Base-by-base conservation (phyloP, 257 asterid species). In the Nicotiana undulata region DNA sequence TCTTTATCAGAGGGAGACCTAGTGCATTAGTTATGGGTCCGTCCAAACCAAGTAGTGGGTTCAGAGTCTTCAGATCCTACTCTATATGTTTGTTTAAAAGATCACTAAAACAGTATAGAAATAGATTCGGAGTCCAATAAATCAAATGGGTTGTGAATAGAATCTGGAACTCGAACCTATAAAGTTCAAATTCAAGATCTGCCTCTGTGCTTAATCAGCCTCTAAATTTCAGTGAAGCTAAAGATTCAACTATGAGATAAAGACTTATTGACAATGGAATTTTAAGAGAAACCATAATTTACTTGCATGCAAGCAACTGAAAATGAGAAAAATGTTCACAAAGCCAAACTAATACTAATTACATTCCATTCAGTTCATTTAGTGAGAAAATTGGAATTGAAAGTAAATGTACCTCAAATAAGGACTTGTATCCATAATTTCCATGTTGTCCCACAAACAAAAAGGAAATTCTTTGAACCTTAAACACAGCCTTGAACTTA, bases 391-490 rank as follows among this genome's bases (percentile, higher is more conserved):
- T 26, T 13, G 61, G 13, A 79, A 18, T 1, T 24, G 24, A 49
- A 72, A 7, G 37, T 44, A 74, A 76, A 84, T 86, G 22, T 75
- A 93, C 97, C 97, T 93, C 92, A 85, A 67, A 86, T 87, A 84
- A 12, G 97, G 88, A 88, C 87, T 83, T 68, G 92, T 66, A 80
- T 93, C 92, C 77, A 82, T 79, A 81, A 80, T 86, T 68, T 83
- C 86, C 68, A 89, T 94, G 89, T 87, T 86, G 74, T 52, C 59
- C n/a, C 44, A 40, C 74, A 40, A 76, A 83, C 55, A 67, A 51
- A 79, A 63, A n/a, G 26, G 72, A 82, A 74, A 31, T 20, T 46
- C 37, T 46, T 72, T 46, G 60, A 72, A 26, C 84, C 84, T 81
- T 64, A 40, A 60, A 34, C 3, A 31, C 31, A 76, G 81, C 79